Percentiles rank a stretch among this genome's conserved stretches.
These are phyloP conservation scores for Cyberlindnera petersonii DNA, from an alignment of 805 yeast genomes.

Conservation along the genomic window DNA sequence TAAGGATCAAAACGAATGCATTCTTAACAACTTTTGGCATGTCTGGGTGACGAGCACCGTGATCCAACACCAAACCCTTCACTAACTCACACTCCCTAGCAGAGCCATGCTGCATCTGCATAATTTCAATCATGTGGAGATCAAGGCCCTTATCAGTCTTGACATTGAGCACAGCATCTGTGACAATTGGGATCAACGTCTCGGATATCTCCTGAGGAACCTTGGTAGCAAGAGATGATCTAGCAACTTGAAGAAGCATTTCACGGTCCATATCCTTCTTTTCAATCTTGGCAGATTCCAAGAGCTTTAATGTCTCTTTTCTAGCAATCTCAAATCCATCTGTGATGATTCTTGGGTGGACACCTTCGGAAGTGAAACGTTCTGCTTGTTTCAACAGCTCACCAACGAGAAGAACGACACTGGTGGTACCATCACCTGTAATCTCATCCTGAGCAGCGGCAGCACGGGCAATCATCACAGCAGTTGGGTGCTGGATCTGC, in stretches of 20 bases:
- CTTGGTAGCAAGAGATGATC: slow-evolving; percentile 85
- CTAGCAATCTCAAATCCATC: slow-evolving; percentile 95
- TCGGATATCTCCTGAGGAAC: slow-evolving; percentile 73
- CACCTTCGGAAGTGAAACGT: slow-evolving; percentile 85
- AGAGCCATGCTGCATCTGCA: slow-evolving; percentile 94
- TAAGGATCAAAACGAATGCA: slow-evolving; percentile 80
- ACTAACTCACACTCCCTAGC: slow-evolving; percentile 80
- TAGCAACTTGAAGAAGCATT: slow-evolving; percentile 84
- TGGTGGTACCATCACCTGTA: slow-evolving; percentile 98
- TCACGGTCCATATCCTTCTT: slow-evolving; percentile 69
- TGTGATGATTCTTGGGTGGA: slow-evolving; percentile 90
- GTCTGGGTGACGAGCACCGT: slow-evolving; percentile 98
- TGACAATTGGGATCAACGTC: slow-evolving; percentile 86
- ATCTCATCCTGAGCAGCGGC: slow-evolving; percentile 99
- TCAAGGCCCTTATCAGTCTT: slow-evolving; percentile 60
- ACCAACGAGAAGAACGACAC: slow-evolving; percentile 91
- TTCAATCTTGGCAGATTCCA: slow-evolving; percentile 59
- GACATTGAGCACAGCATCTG: slow-evolving; percentile 90
- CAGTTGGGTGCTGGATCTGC: slow-evolving; percentile 94
- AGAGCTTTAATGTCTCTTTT: slow-evolving; percentile 62
- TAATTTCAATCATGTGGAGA: slow-evolving; percentile 95
- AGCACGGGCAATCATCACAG: slow-evolving; percentile 90
- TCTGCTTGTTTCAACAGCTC: slow-evolving; percentile 93
- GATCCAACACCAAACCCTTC: slow-evolving; percentile 90
- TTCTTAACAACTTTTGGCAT: slow-evolving; percentile 89